phyloP scores from a whole-genome alignment of 768 basidiomycete genomes.

The Amanita rimosa region DNA sequence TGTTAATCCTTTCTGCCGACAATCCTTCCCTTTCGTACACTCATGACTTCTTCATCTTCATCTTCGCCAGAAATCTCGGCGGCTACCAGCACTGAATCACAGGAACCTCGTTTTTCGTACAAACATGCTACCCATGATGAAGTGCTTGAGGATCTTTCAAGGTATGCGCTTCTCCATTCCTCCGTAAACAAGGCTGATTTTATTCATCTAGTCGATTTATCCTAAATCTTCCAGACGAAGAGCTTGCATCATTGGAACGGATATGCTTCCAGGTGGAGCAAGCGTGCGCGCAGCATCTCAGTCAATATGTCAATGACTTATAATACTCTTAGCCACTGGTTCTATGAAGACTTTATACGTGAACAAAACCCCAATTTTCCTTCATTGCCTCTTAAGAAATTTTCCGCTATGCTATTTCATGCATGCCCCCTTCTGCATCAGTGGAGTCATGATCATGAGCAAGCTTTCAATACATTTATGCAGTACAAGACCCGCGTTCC shows the following conservation, averaged over 20 bases:
- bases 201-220: slow-evolving; percentile 69
- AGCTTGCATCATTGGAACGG: slow-evolving; percentile 82
- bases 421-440: slow-evolving; percentile 75
- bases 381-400: slow-evolving; percentile 81
- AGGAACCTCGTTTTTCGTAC: slow-evolving; percentile 37
- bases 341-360: slow-evolving; percentile 97
- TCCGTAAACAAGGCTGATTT: slow-evolving; percentile 9
- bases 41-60: slow-evolving; percentile 69
- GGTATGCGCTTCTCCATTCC: slow-evolving; percentile 31
- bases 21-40: slow-evolving; percentile 19
- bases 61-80: slow-evolving; percentile 66
- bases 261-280: slow-evolving; percentile 99
- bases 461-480: slow-evolving; percentile 85
- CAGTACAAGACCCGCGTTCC: slow-evolving; percentile 95
- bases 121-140: slow-evolving; percentile 73
- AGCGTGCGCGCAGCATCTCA: slow-evolving; percentile 53
- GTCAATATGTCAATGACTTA: slow-evolving; percentile 6
- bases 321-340: slow-evolving; percentile 76
- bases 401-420: slow-evolving; percentile 85
- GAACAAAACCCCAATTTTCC: slow-evolving; percentile 84
- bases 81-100: slow-evolving; percentile 25
- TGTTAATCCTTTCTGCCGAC: slow-evolving; percentile 12
- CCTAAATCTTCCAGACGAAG: slow-evolving; percentile 89
- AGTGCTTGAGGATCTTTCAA: slow-evolving; percentile 85
- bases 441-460: slow-evolving; percentile 78